Base-by-base conservation (phyloP, 371 early-diverging fungal species). In the Apophysomyces trapeziformis region DNA sequence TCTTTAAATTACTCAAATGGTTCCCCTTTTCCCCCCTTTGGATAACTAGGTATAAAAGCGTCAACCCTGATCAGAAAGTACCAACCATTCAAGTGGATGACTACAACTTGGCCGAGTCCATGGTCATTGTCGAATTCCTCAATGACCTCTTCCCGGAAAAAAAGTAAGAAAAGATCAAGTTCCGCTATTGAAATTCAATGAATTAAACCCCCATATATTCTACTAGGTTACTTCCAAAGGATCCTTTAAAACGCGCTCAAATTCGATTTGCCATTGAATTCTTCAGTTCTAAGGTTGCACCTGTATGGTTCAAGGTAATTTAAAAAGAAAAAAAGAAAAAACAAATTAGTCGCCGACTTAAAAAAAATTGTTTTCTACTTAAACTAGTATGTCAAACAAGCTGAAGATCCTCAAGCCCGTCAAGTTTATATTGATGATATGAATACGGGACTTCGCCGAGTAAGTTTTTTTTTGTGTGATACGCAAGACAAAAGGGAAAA, bases 201-300 rank as follows among this genome's bases (percentile, higher is more conserved):
- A 45, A 13, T 45, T 45, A 45, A 18, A 18, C 13, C 46, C 46
- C 46, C 1, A 7, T 61, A 9, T 32, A 21, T n/a, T 18, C 13
- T 13, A 1, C 11, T 60, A 82, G 82, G 0, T 63, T 84, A 8
- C 50, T 82, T 18, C 79, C 85, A 21, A 63, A 68, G 26, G 80
- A 85, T 61, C 74, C 84, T 26, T 60, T 83, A 6, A 70, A 79
- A 68, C 71, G 81, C 7, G 85, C 85, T 8, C 67, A 82, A 60
- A 56, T 78, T 54, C 82, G 83, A 13, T 83, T 89, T 64, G 80
- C 79, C 38, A 86, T 90, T 58, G 89, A 90, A 56, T 78, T 72
- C 46, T 88, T 76, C 63, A 21, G 59, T 26, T 63, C 73, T 60
- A 84, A 82, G 54, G 58, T 86, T 7, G 45, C 26, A 0, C 58